Conservation (phyloP, 2,329 filamentous ascomycete species). For the Cladophialophora bantiana region DNA sequence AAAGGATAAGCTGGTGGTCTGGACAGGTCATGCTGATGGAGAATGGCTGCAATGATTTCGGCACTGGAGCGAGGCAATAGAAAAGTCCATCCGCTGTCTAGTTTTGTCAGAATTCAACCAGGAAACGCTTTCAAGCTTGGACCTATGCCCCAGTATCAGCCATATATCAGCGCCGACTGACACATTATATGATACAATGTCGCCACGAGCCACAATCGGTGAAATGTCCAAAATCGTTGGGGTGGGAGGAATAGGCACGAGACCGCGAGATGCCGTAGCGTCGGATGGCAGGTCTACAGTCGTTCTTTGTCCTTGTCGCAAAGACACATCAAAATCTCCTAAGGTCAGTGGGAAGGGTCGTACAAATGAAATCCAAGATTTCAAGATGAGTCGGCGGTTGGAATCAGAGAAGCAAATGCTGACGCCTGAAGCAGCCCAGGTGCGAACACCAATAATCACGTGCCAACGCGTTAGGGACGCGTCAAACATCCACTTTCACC, state of each 20-base stretch:
- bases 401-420: background rate
- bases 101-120: background rate
- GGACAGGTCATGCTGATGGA: background rate
- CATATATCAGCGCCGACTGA: background rate
- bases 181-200: background rate
- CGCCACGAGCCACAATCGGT: background rate
- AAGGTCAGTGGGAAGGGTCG: background rate
- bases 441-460: background rate
- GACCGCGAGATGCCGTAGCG: slow-evolving; percentile 1
- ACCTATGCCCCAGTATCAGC: background rate
- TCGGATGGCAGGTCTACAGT: background rate
- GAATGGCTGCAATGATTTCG: background rate
- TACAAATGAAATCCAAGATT: background rate
- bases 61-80: background rate
- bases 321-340: background rate
- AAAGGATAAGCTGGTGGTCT: background rate
- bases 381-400: background rate
- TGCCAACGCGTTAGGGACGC: slow-evolving; percentile 7
- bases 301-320: background rate
- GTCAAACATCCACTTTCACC: background rate
- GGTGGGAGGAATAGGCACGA: background rate
- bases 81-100: background rate
- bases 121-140: background rate
- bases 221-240: background rate
- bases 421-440: background rate